Evolutionary conservation across 2,329 filamentous ascomycete species (phyloP).

Genomic region (Apiospora pterosperma): DNA sequence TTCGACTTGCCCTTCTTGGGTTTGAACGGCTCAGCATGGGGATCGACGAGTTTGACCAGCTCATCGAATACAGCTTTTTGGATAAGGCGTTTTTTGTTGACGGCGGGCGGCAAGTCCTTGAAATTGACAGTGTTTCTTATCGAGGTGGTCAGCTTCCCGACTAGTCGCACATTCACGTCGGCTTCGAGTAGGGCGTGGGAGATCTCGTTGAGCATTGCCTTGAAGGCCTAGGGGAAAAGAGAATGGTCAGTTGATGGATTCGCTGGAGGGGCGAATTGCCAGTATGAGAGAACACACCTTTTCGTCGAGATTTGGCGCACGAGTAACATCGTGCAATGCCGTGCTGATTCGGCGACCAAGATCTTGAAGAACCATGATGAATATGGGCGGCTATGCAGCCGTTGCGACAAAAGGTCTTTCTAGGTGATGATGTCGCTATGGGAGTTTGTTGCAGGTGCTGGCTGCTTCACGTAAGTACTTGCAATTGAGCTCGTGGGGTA

Average conservation of each 20-base stretch:
- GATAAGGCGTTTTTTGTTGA: constrained; percentile 98
- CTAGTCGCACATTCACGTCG: constrained; percentile 94
- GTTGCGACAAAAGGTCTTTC: background rate
- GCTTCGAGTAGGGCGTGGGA: constrained; percentile 92
- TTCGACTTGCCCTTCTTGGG: constrained; percentile 95
- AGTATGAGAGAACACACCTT: constrained; percentile 56
- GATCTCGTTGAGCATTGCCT: constrained; percentile 98
- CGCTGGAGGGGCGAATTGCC: constrained; percentile 4
- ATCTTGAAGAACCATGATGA: constrained; percentile 94
- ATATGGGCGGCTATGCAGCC: constrained; percentile 2
- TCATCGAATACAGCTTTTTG: constrained; percentile 98
- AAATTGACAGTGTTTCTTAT: constrained; percentile 92
- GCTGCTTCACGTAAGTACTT: background rate
- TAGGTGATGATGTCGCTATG: background rate
- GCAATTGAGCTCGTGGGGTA: background rate
- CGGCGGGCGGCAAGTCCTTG: constrained; percentile 82
- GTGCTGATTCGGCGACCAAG: constrained; percentile 97
- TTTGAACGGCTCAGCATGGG: constrained; percentile 92
- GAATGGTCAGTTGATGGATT: constrained; percentile 30
- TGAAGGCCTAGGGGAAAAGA: constrained; percentile 67
- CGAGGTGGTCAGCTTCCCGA: constrained; percentile 85
- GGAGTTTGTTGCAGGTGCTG: background rate
- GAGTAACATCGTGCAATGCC: constrained; percentile 89
- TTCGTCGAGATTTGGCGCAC: constrained; percentile 91
- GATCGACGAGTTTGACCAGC: constrained; percentile 91